Conservation (phyloP, 2,329 filamentous ascomycete species). For the Ophiostoma pallidulum region DNA sequence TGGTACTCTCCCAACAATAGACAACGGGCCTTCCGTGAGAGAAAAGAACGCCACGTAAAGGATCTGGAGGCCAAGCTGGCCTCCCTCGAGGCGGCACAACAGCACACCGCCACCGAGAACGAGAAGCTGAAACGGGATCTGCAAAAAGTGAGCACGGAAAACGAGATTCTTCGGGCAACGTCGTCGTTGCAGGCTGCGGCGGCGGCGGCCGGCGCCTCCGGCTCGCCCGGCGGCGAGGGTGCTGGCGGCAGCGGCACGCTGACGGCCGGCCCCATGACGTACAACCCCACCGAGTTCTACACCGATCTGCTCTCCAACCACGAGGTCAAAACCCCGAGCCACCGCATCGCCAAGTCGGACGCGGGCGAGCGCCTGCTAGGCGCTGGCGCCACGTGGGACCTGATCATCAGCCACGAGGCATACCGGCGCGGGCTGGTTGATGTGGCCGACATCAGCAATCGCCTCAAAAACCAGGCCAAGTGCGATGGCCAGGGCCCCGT, state of each 20-base stretch:
- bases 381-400: constrained; percentile 77
- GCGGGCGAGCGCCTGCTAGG: constrained; percentile 61
- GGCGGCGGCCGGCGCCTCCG: constrained; percentile 26
- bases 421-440: constrained; percentile 73
- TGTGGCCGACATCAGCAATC: constrained; percentile 69
- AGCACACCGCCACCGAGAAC: constrained; percentile 69
- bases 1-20: too few species aligned
- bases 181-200: constrained; percentile 32
- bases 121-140: constrained; percentile 77
- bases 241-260: constrained; percentile 36
- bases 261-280: constrained; percentile 59
- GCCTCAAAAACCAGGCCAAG: constrained; percentile 62
- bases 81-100: constrained; percentile 63
- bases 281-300: constrained; percentile 64
- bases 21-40: constrained; percentile 90
- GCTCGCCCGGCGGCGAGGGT: constrained; percentile 34
- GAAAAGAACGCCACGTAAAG: constrained; percentile 84
- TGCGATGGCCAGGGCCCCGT: constrained; percentile 86
- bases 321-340: constrained; percentile 52
- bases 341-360: constrained; percentile 59
- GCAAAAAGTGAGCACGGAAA: constrained; percentile 78
- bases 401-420: constrained; percentile 71
- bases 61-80: constrained; percentile 83
- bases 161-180: constrained; percentile 83
- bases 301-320: constrained; percentile 52